A percentile compares a stretch with the other conserved stretches of the same genome.
These are phyloP conservation scores for Begonia loranthoides DNA, from an alignment of 306 rosid species.

Conservation along the genomic window DNA sequence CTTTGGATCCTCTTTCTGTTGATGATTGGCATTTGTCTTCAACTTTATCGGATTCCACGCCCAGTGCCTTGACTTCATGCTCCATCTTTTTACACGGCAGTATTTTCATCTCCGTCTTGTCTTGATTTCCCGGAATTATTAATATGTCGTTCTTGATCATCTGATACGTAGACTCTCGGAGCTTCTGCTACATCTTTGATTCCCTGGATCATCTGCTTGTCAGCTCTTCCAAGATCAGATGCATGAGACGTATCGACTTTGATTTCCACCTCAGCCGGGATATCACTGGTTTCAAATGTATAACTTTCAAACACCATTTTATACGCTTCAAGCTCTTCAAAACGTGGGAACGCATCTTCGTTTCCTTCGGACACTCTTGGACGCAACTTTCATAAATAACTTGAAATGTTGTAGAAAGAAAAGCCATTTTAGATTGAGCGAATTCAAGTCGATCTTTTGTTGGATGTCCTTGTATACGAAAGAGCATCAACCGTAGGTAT, in stretches of 20 bases:
- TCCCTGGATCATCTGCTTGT: background rate
- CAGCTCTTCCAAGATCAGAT: background rate
- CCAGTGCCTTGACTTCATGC: background rate
- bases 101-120: background rate
- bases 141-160: background rate
- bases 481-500: too few relatives aligned
- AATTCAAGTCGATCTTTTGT: conserved; percentile 14
- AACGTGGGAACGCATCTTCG: conserved; percentile 19
- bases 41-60: background rate
- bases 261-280: conserved; percentile 25
- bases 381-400: conserved; percentile 2
- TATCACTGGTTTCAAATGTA: conserved; percentile 23
- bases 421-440: conserved; percentile 14
- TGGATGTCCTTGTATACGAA: too few relatives aligned
- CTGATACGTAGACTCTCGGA: too few relatives aligned
- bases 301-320: conserved; percentile 66
- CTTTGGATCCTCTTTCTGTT: background rate
- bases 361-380: conserved; percentile 6
- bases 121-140: background rate
- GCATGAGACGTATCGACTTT: background rate
- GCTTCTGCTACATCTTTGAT: background rate
- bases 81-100: background rate
- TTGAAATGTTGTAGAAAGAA: conserved; percentile 20
- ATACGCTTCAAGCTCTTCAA: conserved; percentile 68
- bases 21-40: background rate